A percentile compares a stretch with the other conserved stretches of the same genome.
phyloP scores from a whole-genome alignment of 345 rosid species.

The Populus davidiana region DNA sequence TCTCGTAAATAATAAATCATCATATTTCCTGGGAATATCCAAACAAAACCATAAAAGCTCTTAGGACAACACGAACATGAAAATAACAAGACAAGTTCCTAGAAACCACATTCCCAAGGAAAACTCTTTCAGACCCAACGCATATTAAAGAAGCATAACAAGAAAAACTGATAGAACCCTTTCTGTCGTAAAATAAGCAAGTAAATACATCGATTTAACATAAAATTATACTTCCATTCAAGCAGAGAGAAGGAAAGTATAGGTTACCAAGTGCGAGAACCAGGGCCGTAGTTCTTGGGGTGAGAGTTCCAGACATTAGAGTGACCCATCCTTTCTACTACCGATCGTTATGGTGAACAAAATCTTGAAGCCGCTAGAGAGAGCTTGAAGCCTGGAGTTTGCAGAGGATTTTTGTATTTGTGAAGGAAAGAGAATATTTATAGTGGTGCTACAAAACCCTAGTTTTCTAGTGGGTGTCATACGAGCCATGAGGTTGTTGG shows the following conservation, averaged over 20 bases:
- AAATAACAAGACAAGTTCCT: neutral
- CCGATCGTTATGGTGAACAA: neutral
- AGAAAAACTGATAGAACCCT: neutral
- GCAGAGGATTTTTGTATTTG: neutral
- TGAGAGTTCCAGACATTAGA: constrained; percentile 56
- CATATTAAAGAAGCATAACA: neutral
- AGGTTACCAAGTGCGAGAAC: constrained; percentile 50
- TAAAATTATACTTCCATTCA: neutral
- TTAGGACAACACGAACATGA: neutral
- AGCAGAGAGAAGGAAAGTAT: neutral
- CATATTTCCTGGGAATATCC: neutral
- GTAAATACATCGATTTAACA: neutral
- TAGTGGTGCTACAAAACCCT: neutral
- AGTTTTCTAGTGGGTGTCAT: neutral
- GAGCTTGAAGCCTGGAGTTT: neutral
- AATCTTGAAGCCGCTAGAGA: neutral
- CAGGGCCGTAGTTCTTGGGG: constrained; percentile 58
- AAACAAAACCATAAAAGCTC: neutral
- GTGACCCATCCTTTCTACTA: constrained; percentile 41
- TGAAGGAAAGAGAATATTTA: neutral
- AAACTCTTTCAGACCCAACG: neutral
- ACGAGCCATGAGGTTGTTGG: neutral
- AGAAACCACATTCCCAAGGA: neutral
- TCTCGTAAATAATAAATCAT: neutral
- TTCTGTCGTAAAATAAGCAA: neutral